These are phyloP conservation scores for Kluyveromyces nonfermentans DNA, from an alignment of 805 yeast genomes.

Conservation along the genomic window DNA sequence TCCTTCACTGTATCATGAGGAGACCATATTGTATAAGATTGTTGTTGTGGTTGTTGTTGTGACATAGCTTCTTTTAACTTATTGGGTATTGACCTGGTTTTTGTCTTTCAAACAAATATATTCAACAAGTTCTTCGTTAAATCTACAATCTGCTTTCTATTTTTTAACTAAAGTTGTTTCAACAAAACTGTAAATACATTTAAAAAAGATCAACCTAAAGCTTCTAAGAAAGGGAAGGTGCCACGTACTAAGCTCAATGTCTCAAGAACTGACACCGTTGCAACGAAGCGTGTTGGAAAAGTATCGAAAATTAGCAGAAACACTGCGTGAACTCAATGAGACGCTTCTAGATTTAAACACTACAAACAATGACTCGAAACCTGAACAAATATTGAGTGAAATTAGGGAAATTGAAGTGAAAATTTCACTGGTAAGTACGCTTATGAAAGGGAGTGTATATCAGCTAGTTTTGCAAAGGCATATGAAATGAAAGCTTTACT, in stretches of 20 bases:
- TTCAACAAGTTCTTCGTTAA: no score
- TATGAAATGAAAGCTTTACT: conserved; percentile 3
- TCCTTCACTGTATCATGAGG: conserved; percentile 95
- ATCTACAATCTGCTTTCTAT: background rate
- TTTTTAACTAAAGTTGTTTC: background rate
- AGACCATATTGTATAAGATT: conserved; percentile 90
- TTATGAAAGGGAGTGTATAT: conserved; percentile 64
- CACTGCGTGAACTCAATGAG: conserved; percentile 22
- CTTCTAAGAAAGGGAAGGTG: no score
- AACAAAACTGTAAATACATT: background rate
- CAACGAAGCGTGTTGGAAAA: conserved; percentile 25
- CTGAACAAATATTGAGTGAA: conserved; percentile 37
- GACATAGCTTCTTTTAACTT: background rate
- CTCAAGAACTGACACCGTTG: conserved; percentile 19
- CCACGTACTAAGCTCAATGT: no score
- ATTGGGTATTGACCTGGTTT: background rate
- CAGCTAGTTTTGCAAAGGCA: conserved; percentile 48
- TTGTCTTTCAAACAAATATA: no score
- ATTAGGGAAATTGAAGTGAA: conserved; percentile 54
- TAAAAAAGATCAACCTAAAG: no score
- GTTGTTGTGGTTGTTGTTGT: conserved; percentile 16
- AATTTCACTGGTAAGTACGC: conserved; percentile 53
- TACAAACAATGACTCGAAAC: conserved; percentile 12
- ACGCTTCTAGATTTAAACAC: conserved; percentile 18
- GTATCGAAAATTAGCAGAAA: conserved; percentile 22